Evolutionary conservation across 208 protist genomes (phyloP), one percentile per base, ranked within the genome.

Genomic region (Borovskyia barvae): DNA sequence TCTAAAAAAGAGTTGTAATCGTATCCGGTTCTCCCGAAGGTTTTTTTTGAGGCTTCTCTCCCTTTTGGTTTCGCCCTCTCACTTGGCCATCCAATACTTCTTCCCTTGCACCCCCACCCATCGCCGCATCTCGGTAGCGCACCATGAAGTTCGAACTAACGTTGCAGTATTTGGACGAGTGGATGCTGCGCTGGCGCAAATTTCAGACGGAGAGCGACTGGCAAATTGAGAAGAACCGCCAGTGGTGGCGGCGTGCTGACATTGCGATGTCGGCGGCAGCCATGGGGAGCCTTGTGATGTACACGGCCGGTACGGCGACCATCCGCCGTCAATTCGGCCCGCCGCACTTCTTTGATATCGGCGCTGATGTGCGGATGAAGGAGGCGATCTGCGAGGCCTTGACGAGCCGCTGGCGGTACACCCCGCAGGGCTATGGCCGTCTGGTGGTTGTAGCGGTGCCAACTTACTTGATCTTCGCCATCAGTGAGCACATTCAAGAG

Each of bases 161-260:
- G n/a, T 55, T 95, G 70, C 89, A 95, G 80, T 82, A 85, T 66
- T 72, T 95, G 42, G 89, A 95, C 53, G 85, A 93, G 68, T 95
- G 89, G 89, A 95, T 95, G 89, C 78, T 95, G 51, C 85, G 85
- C 41, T 95, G 89, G 89, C 68, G 83, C 45, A 92, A 92, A 69
- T 95, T 90, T 64, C 89, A 95, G 70, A 93, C 89, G 19, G 80
- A 92, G 54, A 82, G 75, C n/a, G 89, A 95, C 68, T 95, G 80
- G 84, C 66, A 78, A 26, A 95, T 95, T 41, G 89, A 95, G 67
- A 82, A 82, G 56, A 80, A 82, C 57, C 81, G 82, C 46, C 89
- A 95, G 78, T 91, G 80, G 80, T 91, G 83, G 84, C 82, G 89
- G 53, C 72, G 75, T 43, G 67, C 55, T 25, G 79, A 92, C 69